Evolutionary conservation across 805 yeast genomes (phyloP).

Genomic region (Maudiozyma serrabonitensis): DNA sequence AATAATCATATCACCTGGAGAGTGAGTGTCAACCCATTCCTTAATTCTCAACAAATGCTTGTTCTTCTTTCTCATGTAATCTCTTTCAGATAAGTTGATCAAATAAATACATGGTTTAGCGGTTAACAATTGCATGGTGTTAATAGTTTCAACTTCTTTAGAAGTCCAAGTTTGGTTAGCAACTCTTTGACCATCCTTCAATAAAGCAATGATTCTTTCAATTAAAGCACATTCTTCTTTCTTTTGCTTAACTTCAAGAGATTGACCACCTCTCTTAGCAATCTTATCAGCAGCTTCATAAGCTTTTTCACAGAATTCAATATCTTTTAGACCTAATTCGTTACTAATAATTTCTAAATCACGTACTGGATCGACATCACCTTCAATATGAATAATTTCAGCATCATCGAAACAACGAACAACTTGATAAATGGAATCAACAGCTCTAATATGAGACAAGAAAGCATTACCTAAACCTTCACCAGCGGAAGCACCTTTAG

Average conservation of each 20-base stretch:
- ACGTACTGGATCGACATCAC: conserved; percentile 91
- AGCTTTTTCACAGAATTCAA: conserved; percentile 84
- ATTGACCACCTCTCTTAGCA: conserved; percentile 81
- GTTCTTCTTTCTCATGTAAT: conserved; percentile 80
- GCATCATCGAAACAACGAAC: conserved; percentile 97
- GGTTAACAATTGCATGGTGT: conserved; percentile 76
- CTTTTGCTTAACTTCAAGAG: conserved; percentile 79
- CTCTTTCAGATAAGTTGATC: conserved; percentile 82
- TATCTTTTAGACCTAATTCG: conserved; percentile 92
- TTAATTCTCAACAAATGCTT: conserved; percentile 73
- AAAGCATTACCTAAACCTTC: conserved; percentile 98
- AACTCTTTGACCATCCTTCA: conserved; percentile 80
- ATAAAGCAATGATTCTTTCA: conserved; percentile 59
- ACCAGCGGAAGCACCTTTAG: conserved; percentile 93
- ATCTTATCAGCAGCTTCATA: conserved; percentile 68
- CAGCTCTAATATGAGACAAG: conserved; percentile 92
- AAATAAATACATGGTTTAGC: conserved; percentile 94
- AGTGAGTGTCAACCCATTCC: conserved; percentile 73
- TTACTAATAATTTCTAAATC: conserved; percentile 86
- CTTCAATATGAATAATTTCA: conserved; percentile 93
- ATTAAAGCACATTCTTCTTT: conserved; percentile 75
- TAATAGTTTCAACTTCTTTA: conserved; percentile 86
- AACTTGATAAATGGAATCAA: conserved; percentile 95
- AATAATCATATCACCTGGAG: conserved; percentile 84
- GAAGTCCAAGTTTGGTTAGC: conserved; percentile 81